A percentile compares a stretch with the other conserved stretches of the same genome.
These are phyloP conservation scores for Inonotus obliquus DNA, from an alignment of 1,284 basidiomycete genomes.

Conservation along the genomic window DNA sequence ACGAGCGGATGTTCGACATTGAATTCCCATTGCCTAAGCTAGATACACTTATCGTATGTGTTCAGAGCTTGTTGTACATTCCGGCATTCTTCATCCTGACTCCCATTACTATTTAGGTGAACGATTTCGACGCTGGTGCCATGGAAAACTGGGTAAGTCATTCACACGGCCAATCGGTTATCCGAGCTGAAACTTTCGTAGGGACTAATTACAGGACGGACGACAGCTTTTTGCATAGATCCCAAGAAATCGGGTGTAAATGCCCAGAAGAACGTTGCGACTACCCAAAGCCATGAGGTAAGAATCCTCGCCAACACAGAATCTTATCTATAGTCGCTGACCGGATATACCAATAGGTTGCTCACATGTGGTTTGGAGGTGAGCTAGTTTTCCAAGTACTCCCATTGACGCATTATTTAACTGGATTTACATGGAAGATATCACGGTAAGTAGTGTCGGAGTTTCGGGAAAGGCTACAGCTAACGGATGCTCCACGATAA, in stretches of 20 bases:
- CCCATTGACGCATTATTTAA: not conserved
- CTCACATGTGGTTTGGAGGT: constrained; percentile 71
- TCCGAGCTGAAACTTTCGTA: constrained; percentile 21
- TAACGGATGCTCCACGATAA: constrained; percentile 36
- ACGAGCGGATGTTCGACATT: constrained; percentile 89
- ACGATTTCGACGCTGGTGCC: constrained; percentile 88
- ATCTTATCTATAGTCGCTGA: not conserved
- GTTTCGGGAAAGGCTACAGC: not conserved
- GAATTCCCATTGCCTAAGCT: constrained; percentile 92
- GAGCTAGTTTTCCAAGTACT: not conserved
- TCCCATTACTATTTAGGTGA: constrained; percentile 40
- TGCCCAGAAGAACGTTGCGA: constrained; percentile 78
- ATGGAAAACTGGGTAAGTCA: constrained; percentile 86
- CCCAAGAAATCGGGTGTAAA: constrained; percentile 69
- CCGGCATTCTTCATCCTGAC: not conserved
- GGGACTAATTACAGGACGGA: constrained; percentile 91
- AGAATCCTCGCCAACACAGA: not conserved
- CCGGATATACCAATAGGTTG: constrained; percentile 24
- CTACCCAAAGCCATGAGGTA: constrained; percentile 80
- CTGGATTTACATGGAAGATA: not conserved
- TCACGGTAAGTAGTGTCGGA: constrained; percentile 55
- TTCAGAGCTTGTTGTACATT: constrained; percentile 2
- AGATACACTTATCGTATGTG: constrained; percentile 78
- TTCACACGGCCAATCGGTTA: not conserved
- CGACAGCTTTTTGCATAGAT: constrained; percentile 80